phyloP scores from a whole-genome alignment of 2,329 filamentous ascomycete species.

The Drechslera avenae region DNA sequence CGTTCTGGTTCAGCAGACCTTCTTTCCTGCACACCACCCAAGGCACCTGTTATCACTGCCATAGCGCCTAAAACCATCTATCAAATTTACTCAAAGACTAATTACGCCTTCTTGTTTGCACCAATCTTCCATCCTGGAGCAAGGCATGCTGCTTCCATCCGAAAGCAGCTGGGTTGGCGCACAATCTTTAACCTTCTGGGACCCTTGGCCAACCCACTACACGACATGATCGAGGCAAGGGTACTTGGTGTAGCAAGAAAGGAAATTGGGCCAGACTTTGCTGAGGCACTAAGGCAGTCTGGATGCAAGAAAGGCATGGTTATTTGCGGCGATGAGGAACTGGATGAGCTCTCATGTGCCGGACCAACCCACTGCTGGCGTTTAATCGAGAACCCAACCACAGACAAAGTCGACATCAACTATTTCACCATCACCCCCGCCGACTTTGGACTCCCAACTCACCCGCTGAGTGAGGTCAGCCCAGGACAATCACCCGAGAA shows the following conservation, averaged over 20 bases:
- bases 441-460: conserved; percentile 83
- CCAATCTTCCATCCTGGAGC: conserved; percentile 97
- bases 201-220: conserved; percentile 87
- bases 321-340: conserved; percentile 90
- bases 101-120: conserved; percentile 95
- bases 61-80: conserved; percentile 74
- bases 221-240: conserved; percentile 78
- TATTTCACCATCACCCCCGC: conserved; percentile 77
- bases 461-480: conserved; percentile 77
- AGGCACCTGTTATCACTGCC: conserved; percentile 73
- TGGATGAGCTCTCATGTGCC: conserved; percentile 94
- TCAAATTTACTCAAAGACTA: conserved; percentile 75
- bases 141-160: conserved; percentile 82
- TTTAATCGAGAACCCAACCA: conserved; percentile 59
- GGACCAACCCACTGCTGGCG: conserved; percentile 90
- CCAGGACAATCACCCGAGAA: conserved; percentile 83
- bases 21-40: conserved; percentile 74
- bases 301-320: conserved; percentile 85
- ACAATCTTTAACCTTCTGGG: conserved; percentile 98
- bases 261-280: conserved; percentile 86
- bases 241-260: conserved; percentile 91
- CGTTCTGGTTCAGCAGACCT: conserved; percentile 95
- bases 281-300: conserved; percentile 76
- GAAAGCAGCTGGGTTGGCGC: conserved; percentile 86
- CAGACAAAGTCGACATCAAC: conserved; percentile 64